Base-by-base conservation (phyloP, 208 protist genomes). In the Leishmania arabica region DNA sequence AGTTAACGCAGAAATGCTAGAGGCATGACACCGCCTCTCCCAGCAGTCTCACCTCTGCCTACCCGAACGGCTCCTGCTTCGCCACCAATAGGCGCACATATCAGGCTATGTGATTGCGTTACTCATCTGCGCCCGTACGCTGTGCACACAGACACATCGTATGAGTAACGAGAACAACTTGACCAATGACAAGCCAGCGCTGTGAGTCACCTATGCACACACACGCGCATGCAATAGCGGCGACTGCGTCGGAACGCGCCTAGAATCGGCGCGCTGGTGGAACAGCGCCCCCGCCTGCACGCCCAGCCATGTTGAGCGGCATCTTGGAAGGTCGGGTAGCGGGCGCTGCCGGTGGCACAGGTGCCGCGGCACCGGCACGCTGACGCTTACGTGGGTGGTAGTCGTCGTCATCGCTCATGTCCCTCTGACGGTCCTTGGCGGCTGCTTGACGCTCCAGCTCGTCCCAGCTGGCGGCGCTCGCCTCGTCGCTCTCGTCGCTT, bases 391-490 rank as follows among this genome's bases (percentile, higher is more conserved):
- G 81, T 1, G 88, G 87, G n/a, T 84, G 75, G 54, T 92, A 85
- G 24, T 93, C 87, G 40, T 95, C 94, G 72, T 94, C 92, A 60
- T 93, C 92, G 62, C 75, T 88, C 80, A 86, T 89, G 45, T 85
- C 66, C 45, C 84, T 86, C 81, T 93, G 89, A 37, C 90, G 83
- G 79, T 98, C 95, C 51, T 93, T 87, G 5, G 78, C 91, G 80
- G 92, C 83, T n/a, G 94, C 94, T n/a, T 89, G 84, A 31, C 94
- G 89, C 80, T 97, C 94, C 60, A 95, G 73, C 80, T 96, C 95
- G 60, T 97, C 93, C 93, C 94, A 98, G 83, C 89, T 92, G 40
- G 91, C 80, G 19, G 78, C 90, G 78, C 92, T 95, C 34, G 88
- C 88, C 27, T 83, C 89, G 73, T 92, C 91, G 42, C 84, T 88